A percentile compares a stretch with the other conserved stretches of the same genome.
Evolutionary conservation across 1,139 yeast genomes (phyloP).

Genomic region (Debaryomyces sp.): DNA sequence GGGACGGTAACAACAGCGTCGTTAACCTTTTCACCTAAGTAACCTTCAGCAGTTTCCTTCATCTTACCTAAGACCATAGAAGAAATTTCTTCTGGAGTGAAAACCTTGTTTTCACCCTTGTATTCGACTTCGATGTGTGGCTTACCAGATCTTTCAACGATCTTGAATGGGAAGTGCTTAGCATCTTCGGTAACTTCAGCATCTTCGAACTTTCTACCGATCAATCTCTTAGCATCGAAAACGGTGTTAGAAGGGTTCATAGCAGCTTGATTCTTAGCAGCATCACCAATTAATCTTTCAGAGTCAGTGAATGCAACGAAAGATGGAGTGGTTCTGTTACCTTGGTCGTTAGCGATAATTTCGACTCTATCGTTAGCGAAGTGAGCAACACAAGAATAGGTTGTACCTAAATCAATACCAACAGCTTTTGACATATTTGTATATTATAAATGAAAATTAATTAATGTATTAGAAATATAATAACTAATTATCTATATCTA

Average conservation of each 20-base stretch:
- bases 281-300: slow-evolving; percentile 98
- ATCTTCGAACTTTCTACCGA: slow-evolving; percentile 50
- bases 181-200: slow-evolving; percentile 46
- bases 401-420: slow-evolving; percentile 86
- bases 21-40: slow-evolving; percentile 42
- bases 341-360: slow-evolving; percentile 59
- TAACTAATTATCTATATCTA: slow-evolving; percentile 5
- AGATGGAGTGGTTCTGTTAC: slow-evolving; percentile 87
- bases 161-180: slow-evolving; percentile 48
- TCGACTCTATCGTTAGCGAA: slow-evolving; percentile 71
- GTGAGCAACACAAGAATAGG: slow-evolving; percentile 83
- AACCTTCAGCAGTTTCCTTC: slow-evolving; percentile 53
- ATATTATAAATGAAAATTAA: slow-evolving; percentile 1
- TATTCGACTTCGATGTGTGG: slow-evolving; percentile 92
- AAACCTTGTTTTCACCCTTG: slow-evolving; percentile 91
- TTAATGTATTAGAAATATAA: slow-evolving; percentile 4
- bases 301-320: slow-evolving; percentile 97
- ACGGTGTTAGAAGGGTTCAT: slow-evolving; percentile 95
- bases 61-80: slow-evolving; percentile 86
- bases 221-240: slow-evolving; percentile 95
- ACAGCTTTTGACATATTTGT: slow-evolving; percentile 62
- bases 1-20: slow-evolving; percentile 56
- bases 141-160: slow-evolving; percentile 72
- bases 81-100: slow-evolving; percentile 97
- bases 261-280: slow-evolving; percentile 99